A percentile compares a stretch with the other conserved stretches of the same genome.
Conservation (phyloP, 495 filamentous ascomycete species). For the Hamigera avellanea region DNA sequence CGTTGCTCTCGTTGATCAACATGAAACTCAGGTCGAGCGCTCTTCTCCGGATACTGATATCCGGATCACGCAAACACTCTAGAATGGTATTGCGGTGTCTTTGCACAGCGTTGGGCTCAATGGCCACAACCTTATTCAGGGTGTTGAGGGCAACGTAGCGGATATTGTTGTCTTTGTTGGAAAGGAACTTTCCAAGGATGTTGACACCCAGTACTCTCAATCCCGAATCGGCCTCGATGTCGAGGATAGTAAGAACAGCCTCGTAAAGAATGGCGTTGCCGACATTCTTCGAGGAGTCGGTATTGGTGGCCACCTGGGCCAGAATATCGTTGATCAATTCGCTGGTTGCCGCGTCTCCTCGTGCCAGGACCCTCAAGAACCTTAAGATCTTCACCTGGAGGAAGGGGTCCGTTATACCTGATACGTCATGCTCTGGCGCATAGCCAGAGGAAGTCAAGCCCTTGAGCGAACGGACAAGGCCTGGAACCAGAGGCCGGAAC, state of each 20-base stretch:
- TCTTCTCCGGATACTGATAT: constrained; percentile 92
- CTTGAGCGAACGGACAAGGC: constrained; percentile 84
- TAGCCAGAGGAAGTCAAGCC: constrained; percentile 88
- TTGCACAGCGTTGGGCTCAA: constrained; percentile 96
- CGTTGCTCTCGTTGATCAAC: constrained; percentile 91
- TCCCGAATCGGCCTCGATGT: constrained; percentile 95
- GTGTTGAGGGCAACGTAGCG: constrained; percentile 97
- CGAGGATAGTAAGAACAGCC: constrained; percentile 90
- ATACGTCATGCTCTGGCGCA: constrained; percentile 95
- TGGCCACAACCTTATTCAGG: constrained; percentile 93
- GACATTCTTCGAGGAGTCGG: constrained; percentile 95
- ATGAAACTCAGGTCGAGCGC: constrained; percentile 96
- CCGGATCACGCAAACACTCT: constrained; percentile 93
- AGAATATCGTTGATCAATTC: constrained; percentile 98
- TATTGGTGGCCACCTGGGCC: constrained; percentile 96
- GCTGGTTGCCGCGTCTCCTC: constrained; percentile 79
- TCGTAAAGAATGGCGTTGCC: constrained; percentile 97
- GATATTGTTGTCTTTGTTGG: constrained; percentile 98
- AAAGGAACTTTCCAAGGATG: constrained; percentile 93
- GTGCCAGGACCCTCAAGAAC: constrained; percentile 71
- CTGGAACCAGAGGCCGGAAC: constrained; percentile 69
- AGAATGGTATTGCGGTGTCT: constrained; percentile 94
- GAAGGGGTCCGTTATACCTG: constrained; percentile 97
- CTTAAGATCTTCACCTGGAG: constrained; percentile 91
- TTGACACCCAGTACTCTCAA: constrained; percentile 91